Evolutionary conservation across 192 early-diverging fungal species (phyloP).

Genomic region (Coemansia sp.): DNA sequence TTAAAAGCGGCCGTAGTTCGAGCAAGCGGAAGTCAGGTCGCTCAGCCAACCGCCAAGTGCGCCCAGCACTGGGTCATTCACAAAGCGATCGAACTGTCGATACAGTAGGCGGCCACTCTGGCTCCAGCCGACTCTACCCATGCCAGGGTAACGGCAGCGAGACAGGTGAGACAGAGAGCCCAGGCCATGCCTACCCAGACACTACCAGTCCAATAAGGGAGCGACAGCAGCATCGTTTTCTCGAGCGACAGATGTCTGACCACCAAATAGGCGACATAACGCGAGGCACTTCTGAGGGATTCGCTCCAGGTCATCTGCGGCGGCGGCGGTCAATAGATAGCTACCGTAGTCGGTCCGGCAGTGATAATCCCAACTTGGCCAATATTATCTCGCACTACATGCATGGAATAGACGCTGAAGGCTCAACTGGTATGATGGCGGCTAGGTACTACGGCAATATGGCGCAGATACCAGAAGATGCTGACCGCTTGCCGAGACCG

Average conservation of each 20-base stretch:
- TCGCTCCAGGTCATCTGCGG: background rate
- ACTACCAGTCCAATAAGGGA: background rate
- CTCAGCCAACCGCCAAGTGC: background rate
- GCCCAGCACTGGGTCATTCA: background rate
- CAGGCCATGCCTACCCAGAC: background rate
- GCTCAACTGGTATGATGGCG: conserved; percentile 31
- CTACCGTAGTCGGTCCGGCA: conserved; percentile 16
- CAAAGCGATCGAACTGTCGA: conserved; percentile 1
- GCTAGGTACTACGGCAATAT: conserved; percentile 53
- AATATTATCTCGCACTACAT: conserved; percentile 49
- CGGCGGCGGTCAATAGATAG: conserved; percentile 14
- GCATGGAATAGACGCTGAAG: conserved; percentile 36
- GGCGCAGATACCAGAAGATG: conserved; percentile 23
- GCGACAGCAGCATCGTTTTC: conserved; percentile 14
- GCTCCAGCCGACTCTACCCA: background rate
- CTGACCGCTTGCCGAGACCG: conserved; percentile 37
- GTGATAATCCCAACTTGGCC: conserved; percentile 16
- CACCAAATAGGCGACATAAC: background rate
- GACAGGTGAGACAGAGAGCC: conserved; percentile 2
- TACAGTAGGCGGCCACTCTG: background rate
- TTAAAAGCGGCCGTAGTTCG: conserved; percentile 25
- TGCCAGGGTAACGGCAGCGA: background rate
- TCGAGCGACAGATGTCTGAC: conserved; percentile 7
- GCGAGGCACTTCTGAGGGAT: conserved; percentile 11
- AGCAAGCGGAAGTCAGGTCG: conserved; percentile 21